These are phyloP conservation scores for Xylaria longipes DNA, from an alignment of 495 filamentous ascomycete species.

Conservation along the genomic window DNA sequence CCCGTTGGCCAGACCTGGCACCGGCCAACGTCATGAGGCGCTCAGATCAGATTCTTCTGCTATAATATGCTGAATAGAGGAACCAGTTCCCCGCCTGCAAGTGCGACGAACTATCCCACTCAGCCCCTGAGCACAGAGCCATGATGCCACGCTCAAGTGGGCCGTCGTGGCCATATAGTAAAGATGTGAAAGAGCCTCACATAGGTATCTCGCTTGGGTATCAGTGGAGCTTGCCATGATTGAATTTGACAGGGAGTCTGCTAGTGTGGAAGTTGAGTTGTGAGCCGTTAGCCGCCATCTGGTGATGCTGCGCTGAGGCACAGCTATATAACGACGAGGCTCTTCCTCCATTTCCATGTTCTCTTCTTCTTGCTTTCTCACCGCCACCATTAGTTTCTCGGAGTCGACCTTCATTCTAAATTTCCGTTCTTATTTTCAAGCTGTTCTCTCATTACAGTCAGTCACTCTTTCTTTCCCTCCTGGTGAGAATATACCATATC, in stretches of 20 bases:
- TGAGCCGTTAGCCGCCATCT: background rate
- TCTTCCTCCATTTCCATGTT: background rate
- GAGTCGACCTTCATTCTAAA: constrained; percentile 27
- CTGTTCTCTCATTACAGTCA: constrained; percentile 26
- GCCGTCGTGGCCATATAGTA: background rate
- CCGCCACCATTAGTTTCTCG: constrained; percentile 32
- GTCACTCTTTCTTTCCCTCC: constrained; percentile 31
- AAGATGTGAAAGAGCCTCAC: constrained; percentile 8
- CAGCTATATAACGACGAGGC: constrained; percentile 35
- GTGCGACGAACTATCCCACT: background rate
- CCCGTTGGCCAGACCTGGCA: background rate
- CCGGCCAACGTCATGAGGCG: background rate
- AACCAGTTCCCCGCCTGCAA: background rate
- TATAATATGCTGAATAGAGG: background rate
- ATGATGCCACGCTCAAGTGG: background rate
- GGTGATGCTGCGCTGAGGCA: background rate
- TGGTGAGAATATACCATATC: constrained; percentile 34
- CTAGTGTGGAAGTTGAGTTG: background rate
- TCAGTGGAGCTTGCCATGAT: background rate
- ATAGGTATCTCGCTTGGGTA: background rate
- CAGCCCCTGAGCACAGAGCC: background rate
- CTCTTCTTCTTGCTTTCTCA: constrained; percentile 18
- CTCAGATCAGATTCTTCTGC: background rate
- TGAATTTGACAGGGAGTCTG: background rate
- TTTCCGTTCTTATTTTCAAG: constrained; percentile 23